Percentiles rank a stretch among this genome's conserved stretches.
These are phyloP conservation scores for Fusarium sp. DNA, from an alignment of 2,329 filamentous ascomycete genomes.

Conservation along the genomic window DNA sequence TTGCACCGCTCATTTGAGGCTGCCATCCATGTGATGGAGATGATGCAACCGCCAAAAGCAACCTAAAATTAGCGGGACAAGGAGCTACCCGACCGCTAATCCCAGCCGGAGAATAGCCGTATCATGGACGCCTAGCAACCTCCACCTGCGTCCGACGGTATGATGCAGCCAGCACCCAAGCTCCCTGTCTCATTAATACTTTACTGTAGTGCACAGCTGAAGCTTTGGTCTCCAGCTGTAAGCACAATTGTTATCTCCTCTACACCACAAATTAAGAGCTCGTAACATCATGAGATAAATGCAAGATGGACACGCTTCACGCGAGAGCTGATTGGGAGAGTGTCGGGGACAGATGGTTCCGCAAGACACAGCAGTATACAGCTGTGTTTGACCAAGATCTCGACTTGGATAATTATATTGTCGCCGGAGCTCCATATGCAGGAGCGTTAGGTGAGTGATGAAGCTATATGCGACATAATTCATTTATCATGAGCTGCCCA, in stretches of 20 bases:
- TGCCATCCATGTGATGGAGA: slow-evolving; percentile 31
- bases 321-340: slow-evolving; percentile 93
- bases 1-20: slow-evolving; percentile 34
- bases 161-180: slow-evolving; percentile 31
- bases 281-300: slow-evolving; percentile 49
- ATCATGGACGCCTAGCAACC: slow-evolving; percentile 30
- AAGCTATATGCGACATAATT: background rate
- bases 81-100: slow-evolving; percentile 32
- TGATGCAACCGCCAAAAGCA: slow-evolving; percentile 42
- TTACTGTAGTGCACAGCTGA: slow-evolving; percentile 27
- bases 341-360: slow-evolving; percentile 93
- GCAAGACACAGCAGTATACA: slow-evolving; percentile 93
- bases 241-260: background rate
- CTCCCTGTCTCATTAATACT: slow-evolving; percentile 22
- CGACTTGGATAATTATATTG: slow-evolving; percentile 93
- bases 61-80: slow-evolving; percentile 24
- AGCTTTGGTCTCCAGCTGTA: slow-evolving; percentile 12
- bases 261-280: background rate
- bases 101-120: slow-evolving; percentile 51
- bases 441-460: slow-evolving; percentile 83
- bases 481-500: slow-evolving; percentile 1
- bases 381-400: slow-evolving; percentile 92
- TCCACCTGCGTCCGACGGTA: slow-evolving; percentile 24
- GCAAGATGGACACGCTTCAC: slow-evolving; percentile 67
- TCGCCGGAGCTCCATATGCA: slow-evolving; percentile 91